Conservation (phyloP, 345 rosid species). For the Linum tenue region DNA sequence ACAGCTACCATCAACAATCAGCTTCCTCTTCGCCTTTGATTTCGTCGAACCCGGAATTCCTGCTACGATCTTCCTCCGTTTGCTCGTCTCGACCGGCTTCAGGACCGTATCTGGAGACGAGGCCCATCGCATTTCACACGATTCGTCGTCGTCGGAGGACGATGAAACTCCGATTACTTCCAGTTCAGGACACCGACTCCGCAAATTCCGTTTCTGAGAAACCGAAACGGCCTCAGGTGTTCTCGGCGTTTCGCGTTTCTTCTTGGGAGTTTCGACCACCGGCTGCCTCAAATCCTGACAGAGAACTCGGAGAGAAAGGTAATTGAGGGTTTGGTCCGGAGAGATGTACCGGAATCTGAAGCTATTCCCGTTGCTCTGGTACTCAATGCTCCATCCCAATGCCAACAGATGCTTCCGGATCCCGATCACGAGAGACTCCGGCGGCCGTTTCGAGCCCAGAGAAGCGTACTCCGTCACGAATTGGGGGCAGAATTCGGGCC, state of each 20-base stretch:
- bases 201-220: neutral
- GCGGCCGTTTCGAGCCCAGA: neutral
- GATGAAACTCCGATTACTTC: neutral
- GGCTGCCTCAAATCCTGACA: constrained; percentile 4
- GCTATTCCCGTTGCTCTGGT: neutral
- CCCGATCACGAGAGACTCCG: neutral
- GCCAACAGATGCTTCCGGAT: constrained; percentile 12
- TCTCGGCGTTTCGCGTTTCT: neutral
- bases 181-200: neutral
- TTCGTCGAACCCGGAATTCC: neutral
- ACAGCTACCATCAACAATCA: neutral
- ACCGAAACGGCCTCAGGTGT: neutral
- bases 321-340: neutral
- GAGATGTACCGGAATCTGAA: constrained; percentile 10
- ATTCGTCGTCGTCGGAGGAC: no score
- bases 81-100: neutral
- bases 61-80: no score
- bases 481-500: constrained; percentile 5
- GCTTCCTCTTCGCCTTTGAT: neutral
- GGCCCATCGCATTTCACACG: neutral
- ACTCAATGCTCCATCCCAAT: constrained; percentile 19
- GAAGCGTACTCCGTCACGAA: constrained; percentile 1
- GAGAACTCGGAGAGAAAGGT: constrained; percentile 13
- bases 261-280: neutral
- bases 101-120: neutral